These are phyloP conservation scores for Starmera quercuum DNA, from an alignment of 805 yeast species.

Conservation along the genomic window DNA sequence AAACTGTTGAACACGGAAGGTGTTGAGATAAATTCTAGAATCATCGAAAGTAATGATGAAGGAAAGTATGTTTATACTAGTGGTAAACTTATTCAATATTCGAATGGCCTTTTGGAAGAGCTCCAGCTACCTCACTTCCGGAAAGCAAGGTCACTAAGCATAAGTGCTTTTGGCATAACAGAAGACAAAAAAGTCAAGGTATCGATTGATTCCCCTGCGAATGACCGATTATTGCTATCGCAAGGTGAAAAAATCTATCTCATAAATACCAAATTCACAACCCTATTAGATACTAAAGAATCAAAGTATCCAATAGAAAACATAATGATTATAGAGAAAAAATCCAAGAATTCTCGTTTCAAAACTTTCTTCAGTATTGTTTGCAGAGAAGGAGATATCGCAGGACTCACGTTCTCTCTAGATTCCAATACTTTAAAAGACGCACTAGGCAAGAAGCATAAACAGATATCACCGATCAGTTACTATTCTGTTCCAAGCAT, in stretches of 20 bases:
- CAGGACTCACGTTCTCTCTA: conserved; percentile 37
- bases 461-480: conserved; percentile 14
- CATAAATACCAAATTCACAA: conserved; percentile 26
- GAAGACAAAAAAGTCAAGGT: conserved; percentile 2
- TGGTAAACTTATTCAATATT: conserved; percentile 15
- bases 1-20: conserved; percentile 12
- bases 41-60: conserved; percentile 10
- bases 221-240: conserved; percentile 18
- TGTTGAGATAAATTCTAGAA: conserved; percentile 17
- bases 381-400: conserved; percentile 14
- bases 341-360: conserved; percentile 3
- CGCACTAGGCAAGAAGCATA: conserved; percentile 54
- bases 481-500: conserved; percentile 18
- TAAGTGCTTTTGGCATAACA: conserved; percentile 3
- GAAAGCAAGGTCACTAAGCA: conserved; percentile 6
- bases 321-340: conserved; percentile 4
- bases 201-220: conserved; percentile 17
- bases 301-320: conserved; percentile 9
- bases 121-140: conserved; percentile 18
- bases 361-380: conserved; percentile 11
- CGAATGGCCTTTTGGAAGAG: conserved; percentile 7
- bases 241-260: conserved; percentile 22
- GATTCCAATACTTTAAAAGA: conserved; percentile 66
- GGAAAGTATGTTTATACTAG: conserved; percentile 11
- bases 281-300: conserved; percentile 15